Base-by-base conservation (phyloP, 176 grass and related monocot species). In the Cenchrus americanus region DNA sequence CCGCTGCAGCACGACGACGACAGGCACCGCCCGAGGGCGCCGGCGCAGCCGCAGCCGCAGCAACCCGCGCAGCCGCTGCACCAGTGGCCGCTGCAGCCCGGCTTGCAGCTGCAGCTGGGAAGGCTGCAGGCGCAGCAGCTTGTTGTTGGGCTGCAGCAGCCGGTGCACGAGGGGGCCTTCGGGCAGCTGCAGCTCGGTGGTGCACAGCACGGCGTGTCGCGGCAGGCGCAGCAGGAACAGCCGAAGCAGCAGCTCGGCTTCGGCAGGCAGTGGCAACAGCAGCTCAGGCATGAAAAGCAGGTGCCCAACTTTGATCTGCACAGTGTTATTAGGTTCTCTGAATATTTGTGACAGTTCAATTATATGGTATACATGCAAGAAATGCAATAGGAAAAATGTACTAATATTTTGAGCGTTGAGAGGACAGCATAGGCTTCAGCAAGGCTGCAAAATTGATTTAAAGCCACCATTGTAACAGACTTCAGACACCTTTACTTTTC, bases 241-340 rank as follows among this genome's bases (percentile, higher is more conserved):
- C 71, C 75, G 2, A 76, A 77, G 78, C 80, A 80, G 82, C 80
- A 89, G 24, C 24, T 82, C 15, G 84, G 82, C 24, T 78, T 46
- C n/a, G 80, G 60, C 32, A 83, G 26, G 86, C 81, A 89, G 23
- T 54, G 80, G 63, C 92, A 86, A 22, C 62, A 78, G 83, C 93
- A 99, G 85, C 93, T 96, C 41, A 90, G 51, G 55, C 87, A 93
- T 50, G 88, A 84, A 8, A 88, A 44, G 15, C 88, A 87, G 21
- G 76, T 77, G 70, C 87, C 87, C 50, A 92, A 5, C 68, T 89
- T 92, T 72, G 91, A 88, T 79, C 96, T 99, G 81, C 51, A 59
- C 17, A 79, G 34, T 41, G 49, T 70, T 22, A 10, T 53, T 70
- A 37, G 34, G 34, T 30, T 30, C 37, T 1, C 27, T 51, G 71